These are phyloP conservation scores for Aspergillus aculeatus DNA, from an alignment of 2,329 filamentous ascomycete genomes.

Conservation along the genomic window DNA sequence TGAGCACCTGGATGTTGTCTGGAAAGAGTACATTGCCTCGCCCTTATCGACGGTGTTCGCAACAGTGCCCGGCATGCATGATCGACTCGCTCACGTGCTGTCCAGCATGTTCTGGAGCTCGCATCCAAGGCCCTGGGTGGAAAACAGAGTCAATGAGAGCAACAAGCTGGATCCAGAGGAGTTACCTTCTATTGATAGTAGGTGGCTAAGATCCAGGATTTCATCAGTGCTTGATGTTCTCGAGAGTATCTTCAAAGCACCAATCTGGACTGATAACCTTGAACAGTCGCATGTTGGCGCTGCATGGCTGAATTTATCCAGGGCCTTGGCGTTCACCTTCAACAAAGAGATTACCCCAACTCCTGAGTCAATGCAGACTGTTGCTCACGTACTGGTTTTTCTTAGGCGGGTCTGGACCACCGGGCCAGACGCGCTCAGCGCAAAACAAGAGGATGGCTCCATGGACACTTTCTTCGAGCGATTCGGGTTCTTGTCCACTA, in stretches of 20 bases:
- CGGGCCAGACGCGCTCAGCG: conserved; percentile 46
- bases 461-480: conserved; percentile 47
- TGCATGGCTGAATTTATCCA: conserved; percentile 61
- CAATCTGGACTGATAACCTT: conserved; percentile 50
- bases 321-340: conserved; percentile 59
- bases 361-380: conserved; percentile 74
- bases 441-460: conserved; percentile 19
- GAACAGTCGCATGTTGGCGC: conserved; percentile 51
- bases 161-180: conserved; percentile 65
- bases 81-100: conserved; percentile 67
- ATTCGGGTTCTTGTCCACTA: conserved; percentile 52
- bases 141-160: conserved; percentile 66
- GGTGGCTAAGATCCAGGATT: conserved; percentile 79
- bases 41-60: conserved; percentile 61
- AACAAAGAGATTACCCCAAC: conserved; percentile 90
- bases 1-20: conserved; percentile 70
- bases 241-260: conserved; percentile 52
- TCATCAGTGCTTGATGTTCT: conserved; percentile 63
- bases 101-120: conserved; percentile 61
- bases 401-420: conserved; percentile 68
- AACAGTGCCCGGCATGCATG: conserved; percentile 51
- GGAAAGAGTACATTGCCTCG: conserved; percentile 70
- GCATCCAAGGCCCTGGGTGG: conserved; percentile 65
- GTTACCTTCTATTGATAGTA: conserved; percentile 77
- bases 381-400: conserved; percentile 69